Percentiles rank a stretch among this genome's conserved stretches.
Evolutionary conservation across 1,284 basidiomycete genomes (phyloP).

Genomic region (Pyrrhoderma lamaoense): DNA sequence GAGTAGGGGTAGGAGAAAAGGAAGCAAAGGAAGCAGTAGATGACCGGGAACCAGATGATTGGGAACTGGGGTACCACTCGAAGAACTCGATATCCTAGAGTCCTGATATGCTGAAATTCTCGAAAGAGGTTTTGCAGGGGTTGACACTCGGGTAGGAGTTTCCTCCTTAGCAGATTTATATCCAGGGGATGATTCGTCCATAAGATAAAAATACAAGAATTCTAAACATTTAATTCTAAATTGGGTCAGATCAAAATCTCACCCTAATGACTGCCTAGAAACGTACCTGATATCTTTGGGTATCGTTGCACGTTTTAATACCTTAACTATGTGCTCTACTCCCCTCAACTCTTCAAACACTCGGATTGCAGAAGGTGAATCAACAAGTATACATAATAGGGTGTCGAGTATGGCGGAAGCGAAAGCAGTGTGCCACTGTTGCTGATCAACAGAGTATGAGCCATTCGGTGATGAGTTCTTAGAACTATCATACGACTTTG

Average conservation of each 20-base stretch:
- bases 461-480: slow-evolving; percentile 17
- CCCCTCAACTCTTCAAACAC: slow-evolving; percentile 71
- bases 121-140: slow-evolving; percentile 1
- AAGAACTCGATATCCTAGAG: slow-evolving; percentile 6
- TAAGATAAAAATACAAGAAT: slow-evolving; percentile 85
- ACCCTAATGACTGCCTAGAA: too few relatives aligned
- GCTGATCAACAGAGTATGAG: slow-evolving; percentile 17
- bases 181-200: slow-evolving; percentile 56
- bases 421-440: slow-evolving; percentile 29
- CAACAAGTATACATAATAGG: slow-evolving; percentile 77
- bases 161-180: slow-evolving; percentile 6
- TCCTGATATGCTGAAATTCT: neutral
- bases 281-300: slow-evolving; percentile 76
- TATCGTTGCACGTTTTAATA: slow-evolving; percentile 75
- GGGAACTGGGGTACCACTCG: slow-evolving; percentile 24
- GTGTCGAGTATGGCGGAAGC: slow-evolving; percentile 72
- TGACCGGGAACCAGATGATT: slow-evolving; percentile 25
- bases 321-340: slow-evolving; percentile 71
- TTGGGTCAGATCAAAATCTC: too few relatives aligned
- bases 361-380: slow-evolving; percentile 64
- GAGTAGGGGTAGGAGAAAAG: slow-evolving; percentile 16
- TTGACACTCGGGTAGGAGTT: slow-evolving; percentile 7
- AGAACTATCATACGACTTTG: slow-evolving; percentile 24
- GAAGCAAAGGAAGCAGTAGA: slow-evolving; percentile 27
- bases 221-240: slow-evolving; percentile 92